Evolutionary conservation across 1,139 yeast species (phyloP), one percentile per base, ranked within the genome.

Genomic region (Yamadazyma buinensis): DNA sequence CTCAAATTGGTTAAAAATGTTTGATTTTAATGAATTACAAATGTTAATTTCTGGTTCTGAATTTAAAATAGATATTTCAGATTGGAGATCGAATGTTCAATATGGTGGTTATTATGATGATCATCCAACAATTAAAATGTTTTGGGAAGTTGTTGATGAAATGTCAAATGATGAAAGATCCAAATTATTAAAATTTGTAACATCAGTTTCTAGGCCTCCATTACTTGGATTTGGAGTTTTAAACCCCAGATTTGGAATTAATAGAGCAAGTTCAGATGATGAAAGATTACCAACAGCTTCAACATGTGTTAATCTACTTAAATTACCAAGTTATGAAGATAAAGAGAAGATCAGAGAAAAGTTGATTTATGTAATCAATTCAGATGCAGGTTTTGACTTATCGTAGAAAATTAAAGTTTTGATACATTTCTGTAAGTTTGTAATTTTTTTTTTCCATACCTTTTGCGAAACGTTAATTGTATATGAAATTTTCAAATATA

Each of bases 131-230:
- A 65, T 92, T 12, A 41, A 43, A 14, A 62, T 75, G 42, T 78
- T 92, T 50, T 90, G 96, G 94, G 79, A 81, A 40, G 78, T 87
- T 7, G 67, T 92, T 5, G 65, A 64, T 15, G 95, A 85, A 38
- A 76, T 88, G 70, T 54, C 68, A 2, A 65, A 75, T 2, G 72
- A 71, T 14, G 86, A 87, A 39, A 66, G 78, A 44, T 67, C 75
- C 21, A 72, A 75, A 41, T 72, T 92, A 39, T 60, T 90, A 25
- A 84, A 85, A 52, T 92, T 88, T 62, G 96, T 86, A 17, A 92
- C 97, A 0, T 84, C 96, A 0, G 95, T 87, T 1, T 80, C 95
- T 1, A 73, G 92, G 42, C 95, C 96, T 0, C 98, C 99, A 1
- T 64, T 92, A 24, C 67, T 86, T 20, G 99, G 99, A 1, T 92